A percentile compares a stretch with the other conserved stretches of the same genome.
Conservation (phyloP, 805 yeast genomes). For the Brettanomyces sp. region DNA sequence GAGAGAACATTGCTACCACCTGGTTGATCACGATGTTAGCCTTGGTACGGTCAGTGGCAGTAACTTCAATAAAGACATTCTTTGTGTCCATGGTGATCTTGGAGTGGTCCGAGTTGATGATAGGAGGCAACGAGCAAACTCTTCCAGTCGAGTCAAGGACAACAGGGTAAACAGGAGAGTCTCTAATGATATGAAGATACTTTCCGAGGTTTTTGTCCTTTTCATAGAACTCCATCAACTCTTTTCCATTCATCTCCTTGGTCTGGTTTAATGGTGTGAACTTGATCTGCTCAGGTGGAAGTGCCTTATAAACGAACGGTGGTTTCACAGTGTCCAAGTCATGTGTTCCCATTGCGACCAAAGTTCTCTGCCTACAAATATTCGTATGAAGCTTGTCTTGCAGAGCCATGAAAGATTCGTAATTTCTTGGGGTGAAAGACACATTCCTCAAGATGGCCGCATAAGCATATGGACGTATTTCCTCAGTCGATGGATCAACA, state of each 20-base stretch:
- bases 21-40: constrained; percentile 88
- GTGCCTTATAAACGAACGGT: constrained; percentile 73
- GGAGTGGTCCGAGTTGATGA: constrained; percentile 85
- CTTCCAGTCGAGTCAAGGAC: constrained; percentile 67
- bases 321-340: constrained; percentile 77
- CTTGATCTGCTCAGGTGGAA: constrained; percentile 65
- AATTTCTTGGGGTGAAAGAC: constrained; percentile 71
- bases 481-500: constrained; percentile 63
- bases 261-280: constrained; percentile 71
- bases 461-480: constrained; percentile 86
- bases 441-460: constrained; percentile 88
- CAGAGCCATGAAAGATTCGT: constrained; percentile 88
- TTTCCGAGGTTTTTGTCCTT: constrained; percentile 85
- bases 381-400: constrained; percentile 96
- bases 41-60: constrained; percentile 93
- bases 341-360: constrained; percentile 98
- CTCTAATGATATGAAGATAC: constrained; percentile 78
- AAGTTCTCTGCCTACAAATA: constrained; percentile 91
- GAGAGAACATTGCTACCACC: constrained; percentile 91
- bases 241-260: constrained; percentile 60
- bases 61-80: constrained; percentile 85
- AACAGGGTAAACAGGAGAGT: constrained; percentile 85
- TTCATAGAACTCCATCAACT: constrained; percentile 82
- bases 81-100: constrained; percentile 79
- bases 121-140: constrained; percentile 93